phyloP scores from a whole-genome alignment of 2,329 filamentous ascomycete genomes.

The Penicillium sp. region DNA sequence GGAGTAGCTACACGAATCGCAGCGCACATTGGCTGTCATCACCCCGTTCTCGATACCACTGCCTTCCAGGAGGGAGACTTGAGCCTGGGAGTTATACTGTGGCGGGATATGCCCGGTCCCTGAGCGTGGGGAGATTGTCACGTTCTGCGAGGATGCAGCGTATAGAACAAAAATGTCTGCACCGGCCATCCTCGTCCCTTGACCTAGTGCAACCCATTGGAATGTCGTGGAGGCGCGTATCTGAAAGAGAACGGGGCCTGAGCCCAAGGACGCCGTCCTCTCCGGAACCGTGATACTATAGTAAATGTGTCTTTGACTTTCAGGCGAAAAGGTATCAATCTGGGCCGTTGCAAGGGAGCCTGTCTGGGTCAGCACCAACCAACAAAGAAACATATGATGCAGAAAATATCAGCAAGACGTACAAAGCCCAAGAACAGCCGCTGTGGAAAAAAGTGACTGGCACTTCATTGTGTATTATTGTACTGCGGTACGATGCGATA shows the following conservation, averaged over 20 bases:
- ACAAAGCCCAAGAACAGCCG: constrained; percentile 9
- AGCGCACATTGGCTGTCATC: constrained; percentile 65
- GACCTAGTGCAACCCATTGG: constrained; percentile 64
- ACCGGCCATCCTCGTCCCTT: constrained; percentile 60
- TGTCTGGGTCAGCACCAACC: neutral
- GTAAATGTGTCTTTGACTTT: constrained; percentile 27
- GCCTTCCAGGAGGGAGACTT: constrained; percentile 61
- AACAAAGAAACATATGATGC: neutral
- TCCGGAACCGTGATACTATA: constrained; percentile 62
- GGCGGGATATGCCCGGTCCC: constrained; percentile 58
- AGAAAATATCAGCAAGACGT: neutral
- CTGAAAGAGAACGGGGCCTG: constrained; percentile 66
- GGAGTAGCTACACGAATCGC: constrained; percentile 31
- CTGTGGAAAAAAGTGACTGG: neutral
- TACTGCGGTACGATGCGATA: neutral
- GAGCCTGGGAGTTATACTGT: constrained; percentile 47
- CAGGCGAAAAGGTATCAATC: constrained; percentile 26
- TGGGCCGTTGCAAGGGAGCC: constrained; percentile 14
- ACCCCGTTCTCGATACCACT: constrained; percentile 59
- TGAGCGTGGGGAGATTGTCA: constrained; percentile 64
- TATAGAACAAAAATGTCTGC: constrained; percentile 69
- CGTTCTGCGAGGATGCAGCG: constrained; percentile 54
- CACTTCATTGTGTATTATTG: constrained; percentile 2
- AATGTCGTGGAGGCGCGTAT: constrained; percentile 51
- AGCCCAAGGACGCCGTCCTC: constrained; percentile 52